Evolutionary conservation across 2,329 filamentous ascomycete species (phyloP), one percentile per base, ranked within the genome.

Genomic region (Xylariales sp.): DNA sequence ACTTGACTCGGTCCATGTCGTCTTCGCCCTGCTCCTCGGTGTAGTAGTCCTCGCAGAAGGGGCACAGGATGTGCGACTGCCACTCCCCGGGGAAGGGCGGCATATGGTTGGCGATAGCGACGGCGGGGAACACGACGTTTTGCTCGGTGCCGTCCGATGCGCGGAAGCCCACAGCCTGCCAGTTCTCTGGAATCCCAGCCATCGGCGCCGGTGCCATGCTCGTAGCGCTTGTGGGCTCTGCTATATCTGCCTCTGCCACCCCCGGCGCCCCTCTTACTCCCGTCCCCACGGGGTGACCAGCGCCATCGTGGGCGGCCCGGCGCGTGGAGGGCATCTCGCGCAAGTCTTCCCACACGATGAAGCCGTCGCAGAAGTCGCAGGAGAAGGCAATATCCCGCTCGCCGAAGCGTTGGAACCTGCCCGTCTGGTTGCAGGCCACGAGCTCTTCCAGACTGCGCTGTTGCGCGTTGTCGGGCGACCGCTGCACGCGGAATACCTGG

Each of bases 341-440:
- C 21, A 80, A 48, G 50, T 81, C 72, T 40, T 74, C 66, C 76
- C 76, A 80, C 16, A 80, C 58, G 17, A 80, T 59, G 50, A 75
- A 74, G 2, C 76, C 76, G 51, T 79, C 75, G 58, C 76, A 80
- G 51, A 72, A 80, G 57, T 81, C 74, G 59, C 76, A 81, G 6
- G 77, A 63, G 48, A 79, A 80, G 6, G 70, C 74, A 33, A 78
- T 65, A 42, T 78, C 74, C 27, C 57, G 53, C 21, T 76, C 69
- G 29, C 67, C 72, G 37, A 78, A 70, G 12, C 74, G 66, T 56
- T 77, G 70, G 43, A 79, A 79, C 19, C 64, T 61, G n/a, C 76
- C 76, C 3, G 74, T 63, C 4, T 55, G 52, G 47, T 74, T 74
- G 56, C 75, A 79, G 17, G 63, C 58, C 20, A 61, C 60, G 5